Conservation (phyloP, 176 grass and related monocot genomes). For the Oryza coarctata region DNA sequence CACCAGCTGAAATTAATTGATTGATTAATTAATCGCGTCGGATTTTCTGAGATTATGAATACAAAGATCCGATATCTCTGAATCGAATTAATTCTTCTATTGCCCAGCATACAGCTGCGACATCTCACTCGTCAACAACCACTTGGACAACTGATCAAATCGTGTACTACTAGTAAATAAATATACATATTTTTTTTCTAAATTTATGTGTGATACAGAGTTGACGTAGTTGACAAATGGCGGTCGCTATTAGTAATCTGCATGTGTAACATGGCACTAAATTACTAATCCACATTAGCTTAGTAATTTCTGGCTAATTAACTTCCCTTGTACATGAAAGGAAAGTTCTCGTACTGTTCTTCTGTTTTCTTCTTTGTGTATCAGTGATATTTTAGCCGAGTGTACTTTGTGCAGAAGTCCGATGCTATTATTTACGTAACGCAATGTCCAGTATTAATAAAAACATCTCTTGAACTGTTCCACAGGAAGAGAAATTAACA, state of each 20-base stretch:
- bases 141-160: not conserved
- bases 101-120: not conserved
- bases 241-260: not conserved
- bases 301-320: not conserved
- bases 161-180: not conserved
- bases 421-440: no score
- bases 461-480: no score
- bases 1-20: not conserved
- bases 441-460: no score
- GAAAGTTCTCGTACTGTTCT: no score
- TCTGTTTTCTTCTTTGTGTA: no score
- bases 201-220: not conserved
- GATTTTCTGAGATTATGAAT: not conserved
- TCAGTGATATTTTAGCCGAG: no score
- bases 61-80: not conserved
- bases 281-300: not conserved
- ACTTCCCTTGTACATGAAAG: conserved; percentile 2
- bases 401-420: no score
- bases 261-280: conserved; percentile 17
- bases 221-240: not conserved
- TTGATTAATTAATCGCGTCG: not conserved
- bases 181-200: not conserved
- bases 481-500: no score
- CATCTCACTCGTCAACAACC: conserved; percentile 15
- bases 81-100: not conserved